Evolutionary conservation across 202 grass and related monocot genomes (phyloP), one percentile per base, ranked within the genome.

Genomic region (Eragrostis tef): DNA sequence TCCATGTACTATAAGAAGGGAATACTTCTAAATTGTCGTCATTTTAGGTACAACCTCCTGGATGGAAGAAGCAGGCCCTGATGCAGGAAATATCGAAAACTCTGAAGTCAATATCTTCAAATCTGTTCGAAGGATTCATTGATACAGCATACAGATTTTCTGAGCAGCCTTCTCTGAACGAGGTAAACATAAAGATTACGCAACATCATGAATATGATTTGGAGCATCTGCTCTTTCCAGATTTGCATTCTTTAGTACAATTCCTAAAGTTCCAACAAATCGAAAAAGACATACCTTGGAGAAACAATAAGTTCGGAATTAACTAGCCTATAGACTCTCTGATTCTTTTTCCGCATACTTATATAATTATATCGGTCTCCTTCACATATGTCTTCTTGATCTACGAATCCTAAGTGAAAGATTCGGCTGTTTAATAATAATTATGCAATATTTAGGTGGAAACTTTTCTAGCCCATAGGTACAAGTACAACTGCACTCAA

Each of bases 81-180:
- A 15, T 78, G 15, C n/a, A 49, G 64, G 43, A 50, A 14, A 42
- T 78, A 20, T 59, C 53, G 0, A 77, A 24, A 62, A 9, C 64
- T 71, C 27, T 84, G 0, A 70, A 84, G 56, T 70, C 73, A 5
- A 15, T 71, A 26, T 20, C 73, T 78, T 78, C 73, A 43, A 49
- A 48, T 51, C 42, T 84, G 13, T 3, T 84, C 10, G 24, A 70
- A 17, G 11, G 63, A 27, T 70, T 78, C 4, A 11, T 84, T 10
- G 73, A 84, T 11, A 42, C 51, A 8, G 16, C 73, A 50, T 84
- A 84, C 73, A 78, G 7, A 9, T 84, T 84, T 59, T 84, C 73
- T 1, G 73, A 84, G 44, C 41, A 84, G 21, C 82, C 64, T 62
- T 62, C 5, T 27, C 51, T 84, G n/a, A 84, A 78, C 26, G 64